Conservation (phyloP, 768 basidiomycete species). For the Lanmaoa rubissima region DNA sequence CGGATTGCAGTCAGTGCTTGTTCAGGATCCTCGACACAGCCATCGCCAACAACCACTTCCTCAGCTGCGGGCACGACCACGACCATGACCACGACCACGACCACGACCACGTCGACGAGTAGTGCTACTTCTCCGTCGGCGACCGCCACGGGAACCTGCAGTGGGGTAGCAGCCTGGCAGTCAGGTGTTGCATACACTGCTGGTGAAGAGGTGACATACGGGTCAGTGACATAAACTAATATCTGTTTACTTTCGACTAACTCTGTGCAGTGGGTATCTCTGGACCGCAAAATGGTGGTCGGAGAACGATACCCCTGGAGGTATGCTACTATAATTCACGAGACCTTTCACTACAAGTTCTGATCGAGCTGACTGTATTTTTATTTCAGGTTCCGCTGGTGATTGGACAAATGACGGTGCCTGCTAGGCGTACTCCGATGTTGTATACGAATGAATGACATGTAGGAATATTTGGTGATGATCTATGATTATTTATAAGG, state of each 20-base stretch:
- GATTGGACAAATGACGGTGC: conserved; percentile 59
- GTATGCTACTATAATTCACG: conserved; percentile 19
- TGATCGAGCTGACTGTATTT: background rate
- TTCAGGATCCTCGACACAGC: conserved; percentile 8
- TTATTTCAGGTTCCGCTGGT: conserved; percentile 42
- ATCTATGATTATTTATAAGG: background rate
- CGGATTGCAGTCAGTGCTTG: conserved; percentile 23
- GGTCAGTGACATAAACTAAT: conserved; percentile 35
- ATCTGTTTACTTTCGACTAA: conserved; percentile 2
- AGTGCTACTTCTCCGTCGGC: conserved; percentile 15
- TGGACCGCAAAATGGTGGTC: conserved; percentile 66
- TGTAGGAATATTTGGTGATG: background rate
- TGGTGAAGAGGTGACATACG: conserved; percentile 50
- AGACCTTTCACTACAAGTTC: background rate
- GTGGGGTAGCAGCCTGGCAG: conserved; percentile 50
- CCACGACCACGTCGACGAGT: conserved; percentile 1
- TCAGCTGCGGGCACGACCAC: conserved; percentile 10
- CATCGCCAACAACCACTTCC: conserved; percentile 17
- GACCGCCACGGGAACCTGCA: conserved; percentile 39
- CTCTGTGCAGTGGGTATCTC: conserved; percentile 23
- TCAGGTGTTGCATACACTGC: conserved; percentile 45
- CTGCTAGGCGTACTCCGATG: conserved; percentile 33
- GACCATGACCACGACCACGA: background rate
- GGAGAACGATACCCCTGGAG: conserved; percentile 49
- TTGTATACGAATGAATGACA: background rate